Base-by-base conservation (phyloP, 768 basidiomycete genomes). In the Boletus edulis region DNA sequence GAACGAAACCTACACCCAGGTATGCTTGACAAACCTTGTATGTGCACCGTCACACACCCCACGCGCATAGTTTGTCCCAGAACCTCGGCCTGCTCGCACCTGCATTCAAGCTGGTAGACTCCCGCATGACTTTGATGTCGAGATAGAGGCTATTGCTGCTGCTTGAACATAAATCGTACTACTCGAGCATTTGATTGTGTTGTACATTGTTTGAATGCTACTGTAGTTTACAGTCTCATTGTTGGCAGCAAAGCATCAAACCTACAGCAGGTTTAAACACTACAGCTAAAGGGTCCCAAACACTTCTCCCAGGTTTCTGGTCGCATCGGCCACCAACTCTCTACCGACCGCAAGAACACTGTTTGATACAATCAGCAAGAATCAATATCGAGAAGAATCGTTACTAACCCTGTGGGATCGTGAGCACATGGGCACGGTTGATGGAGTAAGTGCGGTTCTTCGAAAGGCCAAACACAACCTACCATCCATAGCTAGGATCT, bases 401-500 rank as follows among this genome's bases (percentile, higher is more conserved):
- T 10, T 11, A 59, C 67, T 53, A 11, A 67, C 69, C 67, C 67
- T 69, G 51, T 46, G 39, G 52, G 20, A 54, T 20, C 20, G 18
- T 47, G 38, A 47, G n/a, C 3, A 37, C 38, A 20, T 29, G 24
- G 11, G 29, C 24, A 22, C 45, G 14, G 42, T 59, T 18, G 27
- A 43, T n/a, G 12, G 14, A 24, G n/a, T 57, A 4, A 56, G 48
- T 11, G 40, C 10, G 42, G 8, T 3, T 44, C 34, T n/a, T n/a
- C 14, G 17, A 32, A 42, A 39, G 34, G 29, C 14, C 13, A 39
- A 37, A 31, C 38, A 45, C 13, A 15, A 46, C 83, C 57, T 56
- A 85, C 86, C 84, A 57, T 89, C 86, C 85, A 89, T 86, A 7
- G 82, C 83, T 80, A 89, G 82, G 41, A 87, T 81, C 1, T 81